Evolutionary conservation across 495 filamentous ascomycete genomes (phyloP).

Genomic region (Podospora pseudocomata): DNA sequence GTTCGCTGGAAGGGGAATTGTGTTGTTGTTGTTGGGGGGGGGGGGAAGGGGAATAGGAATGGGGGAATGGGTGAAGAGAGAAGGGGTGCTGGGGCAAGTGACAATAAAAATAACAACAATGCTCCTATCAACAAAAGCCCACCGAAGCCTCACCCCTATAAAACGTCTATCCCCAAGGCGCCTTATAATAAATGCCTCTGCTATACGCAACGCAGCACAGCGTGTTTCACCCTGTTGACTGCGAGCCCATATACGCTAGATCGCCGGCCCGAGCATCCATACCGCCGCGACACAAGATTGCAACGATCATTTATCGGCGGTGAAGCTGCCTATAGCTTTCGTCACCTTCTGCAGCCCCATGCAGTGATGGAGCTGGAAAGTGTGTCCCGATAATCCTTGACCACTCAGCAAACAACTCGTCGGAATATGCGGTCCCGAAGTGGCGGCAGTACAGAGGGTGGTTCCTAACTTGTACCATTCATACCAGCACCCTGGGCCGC

Average conservation of each 20-base stretch:
- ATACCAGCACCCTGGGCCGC: not conserved
- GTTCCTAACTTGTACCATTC: conserved; percentile 31
- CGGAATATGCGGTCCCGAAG: not conserved
- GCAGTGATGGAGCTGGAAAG: not conserved
- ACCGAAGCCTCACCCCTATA: not conserved
- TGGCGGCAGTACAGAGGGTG: not conserved
- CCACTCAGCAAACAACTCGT: not conserved
- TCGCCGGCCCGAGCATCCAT: not conserved
- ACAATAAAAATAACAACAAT: not conserved
- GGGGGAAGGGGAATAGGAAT: not conserved
- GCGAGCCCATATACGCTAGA: not conserved
- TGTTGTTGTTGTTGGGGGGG: not conserved
- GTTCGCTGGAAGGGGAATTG: not conserved
- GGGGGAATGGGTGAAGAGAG: not conserved
- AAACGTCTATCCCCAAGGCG: not conserved
- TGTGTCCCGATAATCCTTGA: not conserved
- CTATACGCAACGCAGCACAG: not conserved
- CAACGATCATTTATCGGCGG: not conserved
- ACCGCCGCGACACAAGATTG: not conserved
- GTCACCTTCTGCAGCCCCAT: not conserved
- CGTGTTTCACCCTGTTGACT: not conserved
- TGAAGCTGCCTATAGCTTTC: not conserved
- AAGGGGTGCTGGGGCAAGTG: not conserved
- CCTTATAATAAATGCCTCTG: not conserved
- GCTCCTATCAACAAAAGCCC: not conserved